Base-by-base conservation (phyloP, 2,329 filamentous ascomycete species). In the Daldinia eschscholtzii region DNA sequence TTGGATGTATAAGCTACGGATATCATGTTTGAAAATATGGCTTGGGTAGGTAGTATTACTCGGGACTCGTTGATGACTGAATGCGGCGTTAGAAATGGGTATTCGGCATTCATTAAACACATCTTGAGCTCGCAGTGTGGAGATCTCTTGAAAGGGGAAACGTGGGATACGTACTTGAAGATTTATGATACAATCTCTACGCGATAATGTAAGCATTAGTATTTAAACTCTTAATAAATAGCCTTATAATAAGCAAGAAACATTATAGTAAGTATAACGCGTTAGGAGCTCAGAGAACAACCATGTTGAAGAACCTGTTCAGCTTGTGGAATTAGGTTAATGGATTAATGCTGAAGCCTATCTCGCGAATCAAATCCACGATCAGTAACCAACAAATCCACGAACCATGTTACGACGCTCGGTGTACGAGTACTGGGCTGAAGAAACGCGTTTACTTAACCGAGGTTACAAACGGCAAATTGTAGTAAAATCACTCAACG, bases 1-100 rank as follows among this genome's bases (percentile, higher is more conserved):
- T 71, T 89, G 72, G 87, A 89, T 72, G 74, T 89, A 13, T 89
- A 77, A 76, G 20, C 44, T 30, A 12, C 12, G 30, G 42, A 18
- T 28, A 59, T 57, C 6, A 33, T 23, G 20, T 23, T 60, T 35
- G 30, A 26, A 56, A 46, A 3, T 18, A 59, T 53, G 52, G 15
- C 6, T 30, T 35, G 28, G 63, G 28, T 44, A 33, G 63, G 35
- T 44, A 33, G 4, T 55, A 46, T 57, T 44, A 58, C 52, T 63
- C 15, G 42, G 44, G 61, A 12, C 59, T 65, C 57, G 28, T 59
- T 59, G 50, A 72, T 53, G 57, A 71, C 20, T 67, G 55, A 26
- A 71, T 59, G 59, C 56, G 70, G 70, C 68, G 64, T 69, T 67
- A 4, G 55, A 56, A 46, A 18, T 53, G 39, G 55, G 53, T 56